These are phyloP conservation scores for Xylona heveae DNA, from an alignment of 495 filamentous ascomycete species.

Conservation along the genomic window DNA sequence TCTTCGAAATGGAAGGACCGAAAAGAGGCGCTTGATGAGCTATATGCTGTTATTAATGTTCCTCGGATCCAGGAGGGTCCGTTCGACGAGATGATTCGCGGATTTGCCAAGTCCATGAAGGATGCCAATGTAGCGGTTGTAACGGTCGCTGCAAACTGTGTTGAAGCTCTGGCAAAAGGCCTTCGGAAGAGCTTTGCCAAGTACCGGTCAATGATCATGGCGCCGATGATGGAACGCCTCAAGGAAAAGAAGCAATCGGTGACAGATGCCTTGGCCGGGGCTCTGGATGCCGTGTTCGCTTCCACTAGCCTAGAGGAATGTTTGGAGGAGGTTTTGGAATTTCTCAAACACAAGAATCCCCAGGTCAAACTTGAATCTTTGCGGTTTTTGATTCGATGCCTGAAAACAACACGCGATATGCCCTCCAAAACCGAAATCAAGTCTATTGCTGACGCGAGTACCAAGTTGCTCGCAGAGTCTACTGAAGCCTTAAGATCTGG, in stretches of 20 bases:
- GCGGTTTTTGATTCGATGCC: slow-evolving; percentile 71
- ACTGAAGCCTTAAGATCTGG: slow-evolving; percentile 66
- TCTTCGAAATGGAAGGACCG: slow-evolving; percentile 98
- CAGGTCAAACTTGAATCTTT: slow-evolving; percentile 90
- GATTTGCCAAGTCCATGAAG: slow-evolving; percentile 89
- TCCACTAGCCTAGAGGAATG: slow-evolving; percentile 64
- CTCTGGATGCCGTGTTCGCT: slow-evolving; percentile 68
- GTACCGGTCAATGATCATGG: slow-evolving; percentile 57
- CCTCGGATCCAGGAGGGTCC: slow-evolving; percentile 82
- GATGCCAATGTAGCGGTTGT: slow-evolving; percentile 95
- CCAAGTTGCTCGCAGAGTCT: slow-evolving; percentile 76
- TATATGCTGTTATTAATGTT: slow-evolving; percentile 57
- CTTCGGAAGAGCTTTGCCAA: slow-evolving; percentile 58
- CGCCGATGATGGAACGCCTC: slow-evolving; percentile 76
- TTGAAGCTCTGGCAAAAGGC: slow-evolving; percentile 81
- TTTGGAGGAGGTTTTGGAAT: slow-evolving; percentile 72
- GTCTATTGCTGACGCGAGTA: slow-evolving; percentile 64
- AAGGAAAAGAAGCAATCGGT: slow-evolving; percentile 94
- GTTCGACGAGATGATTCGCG: slow-evolving; percentile 62
- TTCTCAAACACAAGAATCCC: slow-evolving; percentile 83
- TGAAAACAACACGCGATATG: slow-evolving; percentile 63
- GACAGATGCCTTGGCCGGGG: slow-evolving; percentile 65
- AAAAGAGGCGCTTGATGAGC: slow-evolving; percentile 78
- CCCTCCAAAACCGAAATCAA: slow-evolving; percentile 69
- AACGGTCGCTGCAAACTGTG: slow-evolving; percentile 80